Evolutionary conservation across 495 filamentous ascomycete species (phyloP), one percentile per base, ranked within the genome.

Genomic region (Penicillium longicatenatum): DNA sequence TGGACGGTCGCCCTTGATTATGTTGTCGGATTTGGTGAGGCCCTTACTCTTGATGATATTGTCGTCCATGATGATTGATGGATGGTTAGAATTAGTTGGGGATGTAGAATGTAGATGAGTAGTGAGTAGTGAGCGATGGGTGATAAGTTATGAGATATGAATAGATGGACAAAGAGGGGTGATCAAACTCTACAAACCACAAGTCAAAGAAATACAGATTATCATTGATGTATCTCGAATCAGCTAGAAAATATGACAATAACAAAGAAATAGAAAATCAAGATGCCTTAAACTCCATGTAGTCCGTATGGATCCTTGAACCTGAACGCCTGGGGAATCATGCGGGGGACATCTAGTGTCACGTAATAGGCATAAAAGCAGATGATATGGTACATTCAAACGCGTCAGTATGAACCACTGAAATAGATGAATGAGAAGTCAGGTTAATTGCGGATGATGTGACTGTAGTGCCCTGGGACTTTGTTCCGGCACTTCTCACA

Each of bases 381-480:
- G n/a, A 44, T 44, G 20, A 20, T 44, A 44, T 10, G 17, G 9
- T 20, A 44, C 41, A 44, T 19, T 3, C 21, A 20, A 35, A 35
- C 31, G 31, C 2, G 12, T 35, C 31, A 35, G 31, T 35, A 12
- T 35, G 12, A 10, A 35, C 31, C 7, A 35, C 31, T 14, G 31
- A 35, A 14, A 35, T 35, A 4, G n/a, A n/a, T n/a, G n/a, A n/a
- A n/a, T n/a, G n/a, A n/a, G n/a, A n/a, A n/a, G n/a, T n/a, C n/a
- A n/a, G n/a, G 8, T 35, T 22, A 30, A 14, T 14, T 11, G 14
- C 68, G 64, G 37, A 90, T 83, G 46, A 93, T 92, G 71, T 96
- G 92, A 63, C 87, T 92, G 63, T 92, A 93, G 70, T 96, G 92
- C 0, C 92, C 91, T 0, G 91, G 91, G 29, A 93, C 87, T 70